Base-by-base conservation (phyloP, 768 basidiomycete genomes). In the Rubroboletus pulcherrimus region DNA sequence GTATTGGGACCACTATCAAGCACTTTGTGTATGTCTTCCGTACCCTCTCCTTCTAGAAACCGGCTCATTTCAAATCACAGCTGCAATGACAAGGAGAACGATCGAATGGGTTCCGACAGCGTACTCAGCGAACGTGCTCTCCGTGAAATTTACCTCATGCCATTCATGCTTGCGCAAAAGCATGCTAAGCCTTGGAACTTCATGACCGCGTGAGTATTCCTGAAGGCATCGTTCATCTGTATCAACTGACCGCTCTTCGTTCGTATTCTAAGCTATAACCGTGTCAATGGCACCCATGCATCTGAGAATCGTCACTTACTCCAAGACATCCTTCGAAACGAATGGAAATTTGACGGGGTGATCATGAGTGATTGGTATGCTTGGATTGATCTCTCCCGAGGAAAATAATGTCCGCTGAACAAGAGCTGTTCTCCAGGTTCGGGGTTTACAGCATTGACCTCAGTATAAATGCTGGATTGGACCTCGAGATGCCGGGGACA, bases 301-400 rank as follows among this genome's bases (percentile, higher is more conserved):
- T 84, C 84, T 1, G 89, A 93, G 71, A 84, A 85, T 64, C 72
- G 71, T 5, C 68, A 75, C 54, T 70, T 93, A 26, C 66, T 93
- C 15, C 74, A 75, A 19, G 77, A 85, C 17, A 78, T 90, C 45
- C 75, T 91, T 2, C 77, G 88, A 10, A 78, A 79, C 15, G 90
- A 91, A 64, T 91, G 90, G 89, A 78, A 81, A 39, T 88, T 80
- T 61, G 74, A 85, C n/a, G 86, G 86, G 3, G 66, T 83, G 73
- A 75, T 88, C 54, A 91, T 92, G 88, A 88, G 86, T 55, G 91
- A 92, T 67, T 93, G 91, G 90, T 88, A 68, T 24, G 66, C 54
- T 21, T 12, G 15, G 7, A 9, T 51, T 21, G 17, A 10, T 44
- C 2, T 14, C 14, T 24, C 9, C 10, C 2, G 8, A 52, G 12